Percentiles rank a stretch among this genome's conserved stretches.
Conservation (phyloP, 2,329 filamentous ascomycete genomes). For the Tolypocladium ophioglossoides region DNA sequence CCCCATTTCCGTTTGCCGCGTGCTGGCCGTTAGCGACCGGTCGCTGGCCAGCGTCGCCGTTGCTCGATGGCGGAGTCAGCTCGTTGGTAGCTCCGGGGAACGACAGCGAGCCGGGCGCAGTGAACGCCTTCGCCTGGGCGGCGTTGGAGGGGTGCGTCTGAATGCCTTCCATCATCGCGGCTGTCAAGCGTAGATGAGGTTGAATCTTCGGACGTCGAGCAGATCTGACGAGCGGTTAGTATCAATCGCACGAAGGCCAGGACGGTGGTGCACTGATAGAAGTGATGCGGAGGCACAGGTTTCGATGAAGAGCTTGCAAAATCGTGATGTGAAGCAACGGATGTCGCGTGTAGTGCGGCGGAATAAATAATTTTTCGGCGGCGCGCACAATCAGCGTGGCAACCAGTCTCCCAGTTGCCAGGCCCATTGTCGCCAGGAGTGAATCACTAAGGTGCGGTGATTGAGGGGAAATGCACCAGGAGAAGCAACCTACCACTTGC, state of each 20-base stretch:
- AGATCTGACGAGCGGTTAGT: conserved; percentile 17
- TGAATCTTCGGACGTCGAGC: conserved; percentile 13
- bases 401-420: neutral
- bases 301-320: neutral
- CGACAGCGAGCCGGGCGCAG: conserved; percentile 81
- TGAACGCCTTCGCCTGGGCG: conserved; percentile 91
- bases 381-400: neutral
- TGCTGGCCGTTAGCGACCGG: conserved; percentile 36
- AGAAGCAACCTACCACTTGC: conserved; percentile 45
- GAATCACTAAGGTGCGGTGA: conserved; percentile 10
- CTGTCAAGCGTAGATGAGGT: conserved; percentile 8
- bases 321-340: neutral
- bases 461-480: conserved; percentile 24
- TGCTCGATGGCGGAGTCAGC: conserved; percentile 68
- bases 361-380: neutral
- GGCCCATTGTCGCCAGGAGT: neutral
- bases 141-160: conserved; percentile 88
- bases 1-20: conserved; percentile 60
- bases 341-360: neutral
- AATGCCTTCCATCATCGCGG: conserved; percentile 67
- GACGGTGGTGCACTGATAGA: neutral
- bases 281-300: neutral
- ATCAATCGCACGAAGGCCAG: too few relatives aligned
- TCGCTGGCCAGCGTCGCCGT: conserved; percentile 42
- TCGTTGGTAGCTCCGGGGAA: conserved; percentile 80